Evolutionary conservation across 768 basidiomycete genomes (phyloP).

Genomic region (Tulasnella sp.): DNA sequence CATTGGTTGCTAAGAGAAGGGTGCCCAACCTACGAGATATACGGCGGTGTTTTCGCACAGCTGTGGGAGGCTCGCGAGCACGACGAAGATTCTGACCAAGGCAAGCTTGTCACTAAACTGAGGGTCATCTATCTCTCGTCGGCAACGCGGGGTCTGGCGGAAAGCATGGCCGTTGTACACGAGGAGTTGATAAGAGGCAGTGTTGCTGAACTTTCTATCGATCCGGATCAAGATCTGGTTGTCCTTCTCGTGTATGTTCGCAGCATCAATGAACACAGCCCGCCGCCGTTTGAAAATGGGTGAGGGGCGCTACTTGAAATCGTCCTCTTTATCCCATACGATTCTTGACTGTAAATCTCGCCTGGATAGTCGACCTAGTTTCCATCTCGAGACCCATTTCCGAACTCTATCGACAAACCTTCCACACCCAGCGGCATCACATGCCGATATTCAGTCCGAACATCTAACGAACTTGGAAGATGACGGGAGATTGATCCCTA

Average conservation of each 20-base stretch:
- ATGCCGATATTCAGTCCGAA: neutral
- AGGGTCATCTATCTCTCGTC: no score
- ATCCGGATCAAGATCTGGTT: slow-evolving; percentile 8
- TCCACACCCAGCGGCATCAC: neutral
- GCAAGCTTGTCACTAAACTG: no score
- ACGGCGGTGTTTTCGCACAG: slow-evolving; percentile 13
- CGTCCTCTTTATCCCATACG: no score
- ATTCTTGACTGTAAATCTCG: neutral
- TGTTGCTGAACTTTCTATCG: slow-evolving; percentile 7
- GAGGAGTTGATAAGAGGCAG: no score
- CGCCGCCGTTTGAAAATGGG: neutral
- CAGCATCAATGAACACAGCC: neutral
- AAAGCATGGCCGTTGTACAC: neutral
- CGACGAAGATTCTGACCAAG: neutral
- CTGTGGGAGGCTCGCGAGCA: slow-evolving; percentile 2
- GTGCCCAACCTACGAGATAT: slow-evolving; percentile 12
- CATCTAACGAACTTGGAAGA: neutral
- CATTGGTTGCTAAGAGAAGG: neutral
- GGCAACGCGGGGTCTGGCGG: neutral
- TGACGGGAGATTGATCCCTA: neutral
- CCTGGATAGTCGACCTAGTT: neutral
- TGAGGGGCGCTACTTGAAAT: neutral
- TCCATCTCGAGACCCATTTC: neutral
- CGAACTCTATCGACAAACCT: neutral
- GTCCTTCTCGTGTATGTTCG: neutral